phyloP scores from a whole-genome alignment of 2,329 filamentous ascomycete species.

The Pseudogymnoascus sp. region DNA sequence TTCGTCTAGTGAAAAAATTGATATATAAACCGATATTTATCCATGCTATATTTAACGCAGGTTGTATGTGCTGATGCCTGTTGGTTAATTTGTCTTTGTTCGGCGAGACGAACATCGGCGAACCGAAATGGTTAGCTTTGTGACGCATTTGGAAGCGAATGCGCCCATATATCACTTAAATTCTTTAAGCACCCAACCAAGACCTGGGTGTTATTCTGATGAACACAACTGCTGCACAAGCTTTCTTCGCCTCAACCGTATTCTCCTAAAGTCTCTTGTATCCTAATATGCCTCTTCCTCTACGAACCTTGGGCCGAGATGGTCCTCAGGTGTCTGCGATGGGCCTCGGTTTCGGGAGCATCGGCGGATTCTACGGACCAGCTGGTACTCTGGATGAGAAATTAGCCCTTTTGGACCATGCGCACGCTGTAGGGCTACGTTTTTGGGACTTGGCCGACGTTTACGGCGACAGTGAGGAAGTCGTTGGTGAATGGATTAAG shows the following conservation, averaged over 20 bases:
- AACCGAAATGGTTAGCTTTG: not conserved
- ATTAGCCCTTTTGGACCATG: slow-evolving; percentile 24
- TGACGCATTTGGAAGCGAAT: not conserved
- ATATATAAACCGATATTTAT: not conserved
- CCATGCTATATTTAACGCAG: not conserved
- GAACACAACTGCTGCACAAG: not conserved
- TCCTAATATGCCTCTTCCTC: slow-evolving; percentile 15
- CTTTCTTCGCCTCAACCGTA: not conserved
- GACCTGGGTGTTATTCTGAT: not conserved
- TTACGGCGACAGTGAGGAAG: slow-evolving; percentile 38
- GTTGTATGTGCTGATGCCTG: not conserved
- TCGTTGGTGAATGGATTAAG: slow-evolving; percentile 41
- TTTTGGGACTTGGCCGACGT: slow-evolving; percentile 30
- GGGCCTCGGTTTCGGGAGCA: slow-evolving; percentile 24
- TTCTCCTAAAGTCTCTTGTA: not conserved
- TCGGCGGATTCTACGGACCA: slow-evolving; percentile 25
- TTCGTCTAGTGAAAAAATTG: not conserved
- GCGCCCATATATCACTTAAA: not conserved
- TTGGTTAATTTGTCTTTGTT: not conserved
- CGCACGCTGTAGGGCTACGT: slow-evolving; percentile 12
- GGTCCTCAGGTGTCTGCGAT: slow-evolving; percentile 22
- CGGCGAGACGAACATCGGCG: not conserved
- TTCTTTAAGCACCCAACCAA: not conserved
- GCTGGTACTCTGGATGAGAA: not conserved
- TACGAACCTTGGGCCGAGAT: slow-evolving; percentile 22